Evolutionary conservation across 345 rosid species (phyloP), one percentile per base, ranked within the genome.

Genomic region (Erucastrum elatum): DNA sequence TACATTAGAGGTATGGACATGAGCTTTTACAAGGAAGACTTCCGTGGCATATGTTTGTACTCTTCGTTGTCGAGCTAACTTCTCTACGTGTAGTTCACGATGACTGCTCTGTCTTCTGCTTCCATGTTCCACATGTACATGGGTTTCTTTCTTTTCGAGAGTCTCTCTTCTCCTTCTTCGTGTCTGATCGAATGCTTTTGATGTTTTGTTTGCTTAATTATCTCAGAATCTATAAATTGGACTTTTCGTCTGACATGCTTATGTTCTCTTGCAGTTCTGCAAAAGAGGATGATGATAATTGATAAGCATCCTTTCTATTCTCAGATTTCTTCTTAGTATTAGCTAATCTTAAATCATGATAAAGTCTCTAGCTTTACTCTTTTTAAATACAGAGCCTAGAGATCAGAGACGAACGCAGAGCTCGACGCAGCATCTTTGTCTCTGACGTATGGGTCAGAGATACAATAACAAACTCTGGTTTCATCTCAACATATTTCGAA

Each of bases 111-210:
- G 33, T 80, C n/a, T 78, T 86, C 83, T 83, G 70, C 16, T 88
- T 84, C 12, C 81, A 78, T 70, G 88, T 92, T 21, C 96, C 97
- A 64, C 92, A 94, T 67, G 83, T 88, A 10, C 88, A 97, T 16
- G 94, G 90, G 34, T 92, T 91, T 83, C 98, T 92, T 53, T 94
- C 97, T 71, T 90, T 92, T 81, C 86, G 98, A 25, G 97, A 94
- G 91, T 97, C 90, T 13, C 53, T 44, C 15, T 44, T 44, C 53
- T 44, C 53, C 15, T 44, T 44, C 15, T 44, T 44, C 13, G 53
- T 44, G 53, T 44, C 53, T 44, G 15, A 41, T 29, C 49, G 13
- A 41, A 41, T 41, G 49, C 49, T 79, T 27, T 72, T n/a, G 17
- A 13, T 68, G 9, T 11, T 66, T 74, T 60, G 68, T 46, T 17